These are phyloP conservation scores for Panellus pusillus DNA, from an alignment of 768 basidiomycete genomes.

Conservation along the genomic window DNA sequence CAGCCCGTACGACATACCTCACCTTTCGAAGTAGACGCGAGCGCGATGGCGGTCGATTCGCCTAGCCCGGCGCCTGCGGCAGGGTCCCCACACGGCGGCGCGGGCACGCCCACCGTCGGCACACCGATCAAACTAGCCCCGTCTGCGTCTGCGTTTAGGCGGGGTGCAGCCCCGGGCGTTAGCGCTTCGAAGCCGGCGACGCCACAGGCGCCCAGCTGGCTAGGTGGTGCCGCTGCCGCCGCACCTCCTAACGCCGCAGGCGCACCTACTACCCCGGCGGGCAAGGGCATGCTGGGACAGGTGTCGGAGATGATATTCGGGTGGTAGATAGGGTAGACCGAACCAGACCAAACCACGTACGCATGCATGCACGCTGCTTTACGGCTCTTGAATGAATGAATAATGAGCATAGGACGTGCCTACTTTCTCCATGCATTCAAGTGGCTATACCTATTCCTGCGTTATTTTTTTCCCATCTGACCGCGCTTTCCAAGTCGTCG, in stretches of 20 bases:
- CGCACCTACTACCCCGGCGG: constrained; percentile 23
- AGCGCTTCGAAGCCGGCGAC: constrained; percentile 12
- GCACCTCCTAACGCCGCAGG: background rate
- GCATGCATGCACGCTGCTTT: background rate
- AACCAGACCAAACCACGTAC: background rate
- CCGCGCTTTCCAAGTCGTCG: too few species aligned
- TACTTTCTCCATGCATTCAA: too few species aligned
- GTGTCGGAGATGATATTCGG: constrained; percentile 82
- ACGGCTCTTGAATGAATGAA: too few species aligned
- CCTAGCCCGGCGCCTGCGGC: constrained; percentile 26
- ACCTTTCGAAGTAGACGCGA: constrained; percentile 21
- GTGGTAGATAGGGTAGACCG: constrained; percentile 52
- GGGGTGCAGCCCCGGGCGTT: constrained; percentile 30
- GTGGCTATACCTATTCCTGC: too few species aligned
- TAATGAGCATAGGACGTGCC: too few species aligned
- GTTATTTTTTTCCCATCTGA: too few species aligned
- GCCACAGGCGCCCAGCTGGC: constrained; percentile 21
- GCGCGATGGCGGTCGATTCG: constrained; percentile 48
- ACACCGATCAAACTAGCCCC: constrained; percentile 76
- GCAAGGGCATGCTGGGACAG: constrained; percentile 67
- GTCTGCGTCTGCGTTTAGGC: constrained; percentile 70
- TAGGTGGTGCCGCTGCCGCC: background rate
- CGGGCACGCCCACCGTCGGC: constrained; percentile 49
- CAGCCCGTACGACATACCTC: constrained; percentile 32
- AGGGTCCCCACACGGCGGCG: constrained; percentile 8